These are phyloP conservation scores for Stygiomarasmius scandens DNA, from an alignment of 1,284 basidiomycete species.

Conservation along the genomic window DNA sequence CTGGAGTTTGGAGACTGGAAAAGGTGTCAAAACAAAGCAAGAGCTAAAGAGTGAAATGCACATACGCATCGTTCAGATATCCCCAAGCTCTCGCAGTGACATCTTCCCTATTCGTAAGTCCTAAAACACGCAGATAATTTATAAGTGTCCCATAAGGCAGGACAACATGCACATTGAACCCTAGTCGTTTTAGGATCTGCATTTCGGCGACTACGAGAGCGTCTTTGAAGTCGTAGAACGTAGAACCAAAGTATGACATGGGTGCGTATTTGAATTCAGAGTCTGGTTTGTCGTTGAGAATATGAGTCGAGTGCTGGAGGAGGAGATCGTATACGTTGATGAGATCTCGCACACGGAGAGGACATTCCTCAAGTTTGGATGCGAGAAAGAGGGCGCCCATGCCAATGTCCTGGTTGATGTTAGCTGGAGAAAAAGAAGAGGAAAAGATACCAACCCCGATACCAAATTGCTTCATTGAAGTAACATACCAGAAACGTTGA, in stretches of 20 bases:
- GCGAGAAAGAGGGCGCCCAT: constrained; percentile 94
- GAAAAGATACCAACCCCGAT: constrained; percentile 66
- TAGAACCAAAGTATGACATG: constrained; percentile 83
- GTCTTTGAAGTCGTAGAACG: constrained; percentile 89
- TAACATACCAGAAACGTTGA: constrained; percentile 96
- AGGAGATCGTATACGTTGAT: constrained; percentile 94
- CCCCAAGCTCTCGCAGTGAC: constrained; percentile 80
- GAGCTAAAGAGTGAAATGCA: constrained; percentile 17
- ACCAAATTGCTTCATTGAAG: constrained; percentile 91
- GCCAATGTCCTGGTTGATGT: constrained; percentile 73
- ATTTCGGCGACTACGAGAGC: constrained; percentile 94
- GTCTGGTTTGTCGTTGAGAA: constrained; percentile 29
- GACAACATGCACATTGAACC: constrained; percentile 87
- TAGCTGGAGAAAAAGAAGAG: constrained; percentile 1
- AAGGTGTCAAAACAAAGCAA: too few relatives aligned
- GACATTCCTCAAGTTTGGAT: constrained; percentile 95
- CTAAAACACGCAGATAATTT: constrained; percentile 92
- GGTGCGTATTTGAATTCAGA: constrained; percentile 73
- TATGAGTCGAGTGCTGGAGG: constrained; percentile 61
- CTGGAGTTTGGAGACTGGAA: constrained; percentile 89
- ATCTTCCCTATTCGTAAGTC: constrained; percentile 70
- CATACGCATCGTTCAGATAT: constrained; percentile 89
- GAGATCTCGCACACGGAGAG: constrained; percentile 88
- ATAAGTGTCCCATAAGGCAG: constrained; percentile 94
- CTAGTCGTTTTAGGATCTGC: constrained; percentile 94